A percentile compares a stretch with the other conserved stretches of the same genome.
Evolutionary conservation across 2,329 filamentous ascomycete genomes (phyloP).

Genomic region (Phialophora verrucosa): DNA sequence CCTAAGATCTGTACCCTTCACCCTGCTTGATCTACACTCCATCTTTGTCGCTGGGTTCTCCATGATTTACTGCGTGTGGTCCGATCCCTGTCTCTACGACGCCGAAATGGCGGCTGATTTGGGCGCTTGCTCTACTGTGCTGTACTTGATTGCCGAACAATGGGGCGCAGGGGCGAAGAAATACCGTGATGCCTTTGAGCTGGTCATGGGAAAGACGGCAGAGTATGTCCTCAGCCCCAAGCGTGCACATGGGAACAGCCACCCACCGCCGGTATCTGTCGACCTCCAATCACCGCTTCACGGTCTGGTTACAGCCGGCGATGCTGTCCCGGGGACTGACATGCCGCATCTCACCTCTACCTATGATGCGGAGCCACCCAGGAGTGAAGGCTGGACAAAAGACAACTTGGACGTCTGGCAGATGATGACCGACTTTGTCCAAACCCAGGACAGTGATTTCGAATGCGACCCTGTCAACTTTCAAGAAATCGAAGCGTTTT

Average conservation of each 20-base stretch:
- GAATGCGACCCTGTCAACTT: constrained; percentile 18
- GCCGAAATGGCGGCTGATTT: constrained; percentile 22
- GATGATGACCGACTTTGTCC: constrained; percentile 18
- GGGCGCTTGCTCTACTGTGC: constrained; percentile 25
- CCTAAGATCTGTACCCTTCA: constrained; percentile 22
- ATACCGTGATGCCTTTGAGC: constrained; percentile 25
- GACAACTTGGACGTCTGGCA: constrained; percentile 20
- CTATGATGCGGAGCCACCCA: neutral
- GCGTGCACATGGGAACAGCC: neutral
- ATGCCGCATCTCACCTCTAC: constrained; percentile 5
- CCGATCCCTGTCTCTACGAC: constrained; percentile 21
- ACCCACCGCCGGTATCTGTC: constrained; percentile 1
- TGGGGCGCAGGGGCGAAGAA: constrained; percentile 24
- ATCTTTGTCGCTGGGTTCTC: constrained; percentile 27
- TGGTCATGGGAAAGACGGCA: constrained; percentile 22
- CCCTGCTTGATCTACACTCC: constrained; percentile 23
- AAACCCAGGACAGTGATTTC: constrained; percentile 15
- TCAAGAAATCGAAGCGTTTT: constrained; percentile 15
- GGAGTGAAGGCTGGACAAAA: constrained; percentile 9
- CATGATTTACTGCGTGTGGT: constrained; percentile 22
- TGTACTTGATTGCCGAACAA: constrained; percentile 27
- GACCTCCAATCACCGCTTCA: neutral
- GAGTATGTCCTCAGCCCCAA: constrained; percentile 14
- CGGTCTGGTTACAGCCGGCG: neutral
- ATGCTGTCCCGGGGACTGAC: neutral